A percentile compares a stretch with the other conserved stretches of the same genome.
phyloP scores from a whole-genome alignment of 805 yeast species.

The Candida khao-thaluensis region DNA sequence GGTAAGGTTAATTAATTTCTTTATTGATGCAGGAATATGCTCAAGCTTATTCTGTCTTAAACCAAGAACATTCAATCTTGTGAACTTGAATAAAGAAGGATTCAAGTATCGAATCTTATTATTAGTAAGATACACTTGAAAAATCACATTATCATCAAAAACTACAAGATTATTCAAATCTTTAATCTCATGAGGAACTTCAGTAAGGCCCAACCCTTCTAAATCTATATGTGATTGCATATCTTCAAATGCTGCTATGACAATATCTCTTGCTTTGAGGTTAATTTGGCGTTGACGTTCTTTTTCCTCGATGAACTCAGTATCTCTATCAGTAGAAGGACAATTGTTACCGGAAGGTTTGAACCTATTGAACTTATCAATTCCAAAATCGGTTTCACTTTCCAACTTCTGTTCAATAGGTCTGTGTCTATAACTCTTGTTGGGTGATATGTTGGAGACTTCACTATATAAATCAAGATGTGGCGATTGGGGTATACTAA shows the following conservation, averaged over 20 bases:
- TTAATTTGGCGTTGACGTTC: constrained; percentile 19
- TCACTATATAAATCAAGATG: constrained; percentile 15
- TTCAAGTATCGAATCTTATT: constrained; percentile 49
- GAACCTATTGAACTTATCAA: constrained; percentile 48
- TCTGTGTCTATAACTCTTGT: background rate
- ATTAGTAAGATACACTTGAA: constrained; percentile 51
- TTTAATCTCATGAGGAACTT: constrained; percentile 56
- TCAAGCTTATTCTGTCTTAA: constrained; percentile 51
- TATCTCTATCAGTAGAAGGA: constrained; percentile 36
- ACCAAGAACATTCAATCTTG: constrained; percentile 50
- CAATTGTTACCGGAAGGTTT: constrained; percentile 26
- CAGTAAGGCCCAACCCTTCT: constrained; percentile 46
- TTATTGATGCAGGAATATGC: constrained; percentile 48
- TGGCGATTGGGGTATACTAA: constrained; percentile 15
- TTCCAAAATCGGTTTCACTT: constrained; percentile 47
- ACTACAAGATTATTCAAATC: constrained; percentile 57
- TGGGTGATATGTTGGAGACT: constrained; percentile 1
- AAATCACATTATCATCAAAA: constrained; percentile 26
- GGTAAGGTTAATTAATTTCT: constrained; percentile 39
- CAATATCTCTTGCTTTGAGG: constrained; percentile 38
- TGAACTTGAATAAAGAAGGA: constrained; percentile 50
- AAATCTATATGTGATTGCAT: constrained; percentile 43
- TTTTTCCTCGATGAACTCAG: constrained; percentile 23
- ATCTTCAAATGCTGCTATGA: constrained; percentile 49
- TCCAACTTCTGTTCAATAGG: constrained; percentile 7